A percentile compares a stretch with the other conserved stretches of the same genome.
These are phyloP conservation scores for Solanum bulbocastanum DNA, from an alignment of 257 asterid species.

Conservation along the genomic window DNA sequence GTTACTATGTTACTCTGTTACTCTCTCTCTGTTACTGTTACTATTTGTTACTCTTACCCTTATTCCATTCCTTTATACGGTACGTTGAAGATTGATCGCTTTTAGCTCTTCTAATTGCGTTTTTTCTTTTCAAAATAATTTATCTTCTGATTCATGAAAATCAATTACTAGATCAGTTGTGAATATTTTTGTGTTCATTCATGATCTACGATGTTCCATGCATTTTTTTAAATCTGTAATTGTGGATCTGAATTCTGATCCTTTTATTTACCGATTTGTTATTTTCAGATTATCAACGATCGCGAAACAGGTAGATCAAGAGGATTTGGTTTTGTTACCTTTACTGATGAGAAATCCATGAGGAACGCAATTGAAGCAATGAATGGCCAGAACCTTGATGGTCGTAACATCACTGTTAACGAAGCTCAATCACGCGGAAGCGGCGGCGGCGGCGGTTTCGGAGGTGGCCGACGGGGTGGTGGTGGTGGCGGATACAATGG, in stretches of 20 bases:
- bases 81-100: constrained; percentile 18
- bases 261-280: background rate
- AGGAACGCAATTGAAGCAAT: constrained; percentile 63
- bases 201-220: background rate
- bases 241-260: constrained; percentile 16
- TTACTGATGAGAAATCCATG: constrained; percentile 71
- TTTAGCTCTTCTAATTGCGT: background rate
- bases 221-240: background rate
- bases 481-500: constrained; percentile 20
- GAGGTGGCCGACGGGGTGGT: constrained; percentile 8
- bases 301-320: constrained; percentile 95
- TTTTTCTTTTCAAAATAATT: background rate
- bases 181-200: background rate
- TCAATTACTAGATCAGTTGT: background rate
- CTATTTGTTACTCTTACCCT: constrained; percentile 4
- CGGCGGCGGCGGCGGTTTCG: constrained; percentile 24
- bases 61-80: constrained; percentile 10
- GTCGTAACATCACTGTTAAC: constrained; percentile 81
- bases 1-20: constrained; percentile 1
- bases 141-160: background rate
- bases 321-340: constrained; percentile 92
- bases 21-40: background rate
- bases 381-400: constrained; percentile 87
- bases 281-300: constrained; percentile 58
- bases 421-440: constrained; percentile 85